Conservation (phyloP, 2,329 filamentous ascomycete genomes). For the Trichophyton mentagrophytes region DNA sequence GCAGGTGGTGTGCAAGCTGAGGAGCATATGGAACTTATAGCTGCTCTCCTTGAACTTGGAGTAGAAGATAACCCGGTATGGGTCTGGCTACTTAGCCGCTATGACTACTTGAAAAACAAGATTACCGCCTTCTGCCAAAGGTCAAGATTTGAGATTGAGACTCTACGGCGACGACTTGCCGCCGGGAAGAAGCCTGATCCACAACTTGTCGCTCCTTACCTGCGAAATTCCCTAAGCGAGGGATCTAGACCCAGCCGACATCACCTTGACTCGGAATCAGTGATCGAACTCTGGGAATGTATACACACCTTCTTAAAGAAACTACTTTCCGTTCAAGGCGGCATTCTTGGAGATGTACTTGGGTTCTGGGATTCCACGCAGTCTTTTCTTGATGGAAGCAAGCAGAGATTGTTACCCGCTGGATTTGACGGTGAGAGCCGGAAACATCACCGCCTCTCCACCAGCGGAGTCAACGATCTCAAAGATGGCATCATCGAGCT, state of each 20-base stretch:
- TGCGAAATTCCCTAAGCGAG: constrained; percentile 60
- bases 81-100: constrained; percentile 84
- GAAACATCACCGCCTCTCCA: constrained; percentile 66
- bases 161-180: constrained; percentile 69
- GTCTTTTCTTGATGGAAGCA: constrained; percentile 76
- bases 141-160: constrained; percentile 84
- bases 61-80: constrained; percentile 94
- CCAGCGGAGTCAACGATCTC: constrained; percentile 56
- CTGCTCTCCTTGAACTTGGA: constrained; percentile 78
- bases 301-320: constrained; percentile 60
- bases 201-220: constrained; percentile 57
- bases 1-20: constrained; percentile 47
- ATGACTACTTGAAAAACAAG: constrained; percentile 77
- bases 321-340: constrained; percentile 60
- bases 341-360: constrained; percentile 74
- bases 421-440: constrained; percentile 73
- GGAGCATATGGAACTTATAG: constrained; percentile 86
- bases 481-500: constrained; percentile 69
- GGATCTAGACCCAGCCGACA: constrained; percentile 47
- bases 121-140: constrained; percentile 70
- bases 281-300: constrained; percentile 89
- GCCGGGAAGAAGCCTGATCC: constrained; percentile 58
- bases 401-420: constrained; percentile 63
- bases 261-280: constrained; percentile 62
- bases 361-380: constrained; percentile 91